Base-by-base conservation (phyloP, 2,329 filamentous ascomycete genomes). In the Aureobasidium leucospermi region DNA sequence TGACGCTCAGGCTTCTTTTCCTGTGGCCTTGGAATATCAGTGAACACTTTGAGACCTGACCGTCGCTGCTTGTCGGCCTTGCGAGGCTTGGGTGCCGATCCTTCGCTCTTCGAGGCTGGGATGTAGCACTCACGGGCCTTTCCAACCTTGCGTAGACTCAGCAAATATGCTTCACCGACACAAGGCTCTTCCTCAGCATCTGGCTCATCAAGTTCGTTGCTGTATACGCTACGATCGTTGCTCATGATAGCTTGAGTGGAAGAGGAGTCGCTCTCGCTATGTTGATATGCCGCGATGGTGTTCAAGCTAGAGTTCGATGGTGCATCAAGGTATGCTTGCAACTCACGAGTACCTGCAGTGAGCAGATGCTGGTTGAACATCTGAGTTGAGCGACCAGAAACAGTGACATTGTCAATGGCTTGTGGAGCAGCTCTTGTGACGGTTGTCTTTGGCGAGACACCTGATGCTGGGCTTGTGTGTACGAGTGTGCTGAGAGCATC, bases 321-420 rank as follows among this genome's bases (percentile, higher is more conserved):
- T 23, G 34, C 34, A 4, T 58, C 43, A 6, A 58, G 43, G 15
- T 58, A 58, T 15, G 55, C 55, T 28, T 48, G 55, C 32, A 58
- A n/a, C 36, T 58, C 55, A 15, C 55, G 43, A 23, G 28, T 48
- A 6, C 55, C 55, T 39, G 42, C 42, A 13, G 55, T 48, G 23
- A 47, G 42, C 55, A 58, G 47, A 29, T 58, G 43, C 43, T 48
- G 55, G 9, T 47, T 48, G 28, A 58, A 58, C 41, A 56, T 38
- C 29, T 56, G 52, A 10, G 52, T 42, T 9, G 55, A 47, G 23
- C 32, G 55, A 36, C 42, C 42, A 39, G 55, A 58, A 41, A 46
- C 52, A 8, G 41, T 46, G 10, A n/a, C 34, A 19, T 38, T 16
- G 32, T 32, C 16, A 16, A 36, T 13, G 16, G 1, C 10, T 5